Base-by-base conservation (phyloP, 2,329 filamentous ascomycete species). In the Septoria petroselini region DNA sequence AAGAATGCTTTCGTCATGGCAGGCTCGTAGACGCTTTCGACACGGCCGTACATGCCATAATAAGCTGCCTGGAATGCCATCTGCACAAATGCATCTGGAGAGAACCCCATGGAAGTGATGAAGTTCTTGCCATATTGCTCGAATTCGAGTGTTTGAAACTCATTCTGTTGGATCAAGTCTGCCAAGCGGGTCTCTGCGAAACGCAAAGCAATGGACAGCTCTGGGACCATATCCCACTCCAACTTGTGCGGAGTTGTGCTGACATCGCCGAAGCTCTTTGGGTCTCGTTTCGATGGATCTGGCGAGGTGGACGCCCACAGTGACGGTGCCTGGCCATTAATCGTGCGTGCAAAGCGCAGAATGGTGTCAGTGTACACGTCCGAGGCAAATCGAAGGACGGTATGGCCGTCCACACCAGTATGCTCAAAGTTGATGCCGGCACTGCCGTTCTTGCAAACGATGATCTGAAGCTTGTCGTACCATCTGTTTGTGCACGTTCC, bases 401-500 rank as follows among this genome's bases (percentile, higher is more conserved):
- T 98, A 67, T 98, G 93, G 1, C 93, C 93, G 64, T 98, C 93
- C 4, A 98, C 91, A 58, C 93, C 93, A 0, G 93, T 98, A 65
- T 98, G 93, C 69, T 98, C 93, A 63, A 98, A 97, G 72, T 98
- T 98, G 81, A 98, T 97, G 4, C 93, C 93, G 0, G 93, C 93
- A 65, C 89, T 95, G 50, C 93, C 93, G 70, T 97, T 98, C 73
- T 95, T 95, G 77, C 93, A 97, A 42, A 98, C 93, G 47, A 98
- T 97, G 55, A 98, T 96, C 67, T 98, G 93, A 40, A 98, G 77
- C 74, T 98, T 98, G 73, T 98, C 93, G 65, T 98, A 98, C 93
- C 93, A 98, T 54, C 93, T 80, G 70, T 98, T 98, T 11, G 91
- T 96, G 72, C 93, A 98, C 1, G 93, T 97, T 23, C 93, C 93